Evolutionary conservation across 306 rosid genomes (phyloP).

Genomic region (Vicia faba): DNA sequence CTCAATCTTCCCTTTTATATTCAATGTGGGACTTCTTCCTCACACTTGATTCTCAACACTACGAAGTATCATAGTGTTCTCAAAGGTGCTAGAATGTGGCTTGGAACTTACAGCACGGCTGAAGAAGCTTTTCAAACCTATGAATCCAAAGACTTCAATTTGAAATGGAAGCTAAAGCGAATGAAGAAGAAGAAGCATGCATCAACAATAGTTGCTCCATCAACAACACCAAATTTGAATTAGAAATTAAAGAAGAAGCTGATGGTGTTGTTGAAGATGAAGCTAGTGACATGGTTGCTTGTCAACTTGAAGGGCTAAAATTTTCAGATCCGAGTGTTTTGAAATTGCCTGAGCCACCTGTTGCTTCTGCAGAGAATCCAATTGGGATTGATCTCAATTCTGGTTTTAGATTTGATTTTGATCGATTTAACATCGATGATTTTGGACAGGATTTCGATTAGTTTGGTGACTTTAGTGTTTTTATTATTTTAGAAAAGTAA

Average conservation of each 20-base stretch:
- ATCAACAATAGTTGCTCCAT: too few relatives aligned
- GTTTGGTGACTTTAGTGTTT: conserved; percentile 38
- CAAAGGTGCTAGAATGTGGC: conserved; percentile 58
- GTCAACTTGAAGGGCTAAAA: conserved; percentile 37
- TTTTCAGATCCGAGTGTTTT: conserved; percentile 53
- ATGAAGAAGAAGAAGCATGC: conserved; percentile 32
- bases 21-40: too few relatives aligned
- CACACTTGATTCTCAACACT: too few relatives aligned
- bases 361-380: conserved; percentile 13
- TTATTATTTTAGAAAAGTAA: too few relatives aligned
- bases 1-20: too few relatives aligned
- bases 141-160: conserved; percentile 55
- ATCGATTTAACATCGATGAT: conserved; percentile 38
- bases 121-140: conserved; percentile 77
- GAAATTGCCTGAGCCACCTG: conserved; percentile 23
- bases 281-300: conserved; percentile 8
- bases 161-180: conserved; percentile 25
- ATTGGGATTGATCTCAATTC: conserved; percentile 34
- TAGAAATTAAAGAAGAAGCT: conserved; percentile 40
- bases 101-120: conserved; percentile 75
- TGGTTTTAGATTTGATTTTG: conserved; percentile 44
- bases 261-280: conserved; percentile 24
- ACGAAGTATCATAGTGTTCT: too few relatives aligned
- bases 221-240: too few relatives aligned
- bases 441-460: conserved; percentile 45